phyloP scores from a whole-genome alignment of 2,329 filamentous ascomycete genomes.

The Exophiala xenobiotica region DNA sequence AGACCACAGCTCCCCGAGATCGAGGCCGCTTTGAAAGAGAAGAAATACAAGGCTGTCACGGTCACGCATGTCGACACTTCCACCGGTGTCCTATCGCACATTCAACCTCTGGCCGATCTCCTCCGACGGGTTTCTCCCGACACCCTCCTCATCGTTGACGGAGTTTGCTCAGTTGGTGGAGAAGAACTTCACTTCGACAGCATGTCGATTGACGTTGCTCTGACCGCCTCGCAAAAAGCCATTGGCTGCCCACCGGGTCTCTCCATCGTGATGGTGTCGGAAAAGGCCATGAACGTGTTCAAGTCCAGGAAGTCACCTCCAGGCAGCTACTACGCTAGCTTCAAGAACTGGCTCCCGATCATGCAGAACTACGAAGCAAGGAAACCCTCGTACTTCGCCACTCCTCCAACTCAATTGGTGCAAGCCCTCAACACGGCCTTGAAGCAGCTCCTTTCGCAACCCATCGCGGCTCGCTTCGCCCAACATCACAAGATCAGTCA shows the following conservation, averaged over 20 bases:
- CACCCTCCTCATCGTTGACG: slow-evolving; percentile 88
- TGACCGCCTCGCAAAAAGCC: slow-evolving; percentile 95
- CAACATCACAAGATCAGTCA: slow-evolving; percentile 76
- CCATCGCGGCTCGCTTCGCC: slow-evolving; percentile 79
- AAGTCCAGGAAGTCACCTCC: slow-evolving; percentile 78
- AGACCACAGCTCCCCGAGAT: slow-evolving; percentile 83
- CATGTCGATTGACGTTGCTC: slow-evolving; percentile 87
- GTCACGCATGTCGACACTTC: slow-evolving; percentile 98
- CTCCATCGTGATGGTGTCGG: slow-evolving; percentile 91
- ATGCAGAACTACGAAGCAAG: slow-evolving; percentile 99
- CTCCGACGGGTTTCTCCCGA: slow-evolving; percentile 85
- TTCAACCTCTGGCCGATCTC: slow-evolving; percentile 77
- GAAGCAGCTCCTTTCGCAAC: slow-evolving; percentile 77
- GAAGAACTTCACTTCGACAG: slow-evolving; percentile 96
- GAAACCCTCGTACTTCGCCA: slow-evolving; percentile 97
- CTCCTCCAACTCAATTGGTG: slow-evolving; percentile 88
- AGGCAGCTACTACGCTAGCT: slow-evolving; percentile 87
- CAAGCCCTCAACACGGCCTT: slow-evolving; percentile 89
- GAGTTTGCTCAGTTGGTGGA: slow-evolving; percentile 93
- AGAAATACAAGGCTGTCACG: slow-evolving; percentile 90
- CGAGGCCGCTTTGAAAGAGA: slow-evolving; percentile 82
- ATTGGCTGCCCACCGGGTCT: slow-evolving; percentile 93
- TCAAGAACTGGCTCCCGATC: slow-evolving; percentile 97
- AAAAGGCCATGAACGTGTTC: slow-evolving; percentile 77
- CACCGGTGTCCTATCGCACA: slow-evolving; percentile 89